Evolutionary conservation across 306 rosid genomes (phyloP).

Genomic region (Begonia fuchsioides): DNA sequence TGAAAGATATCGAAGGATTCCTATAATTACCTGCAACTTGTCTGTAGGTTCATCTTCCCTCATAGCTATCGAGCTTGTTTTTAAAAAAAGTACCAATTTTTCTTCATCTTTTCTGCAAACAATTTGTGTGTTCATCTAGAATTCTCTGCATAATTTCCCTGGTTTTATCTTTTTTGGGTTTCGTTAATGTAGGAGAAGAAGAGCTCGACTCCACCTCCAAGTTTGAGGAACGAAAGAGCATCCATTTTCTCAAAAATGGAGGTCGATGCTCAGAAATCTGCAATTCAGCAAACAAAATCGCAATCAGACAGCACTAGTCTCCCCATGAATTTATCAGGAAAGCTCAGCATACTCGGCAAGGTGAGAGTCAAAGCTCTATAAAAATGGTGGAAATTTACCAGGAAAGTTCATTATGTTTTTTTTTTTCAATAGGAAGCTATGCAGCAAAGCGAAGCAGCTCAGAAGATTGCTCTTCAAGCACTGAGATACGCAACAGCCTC

Average conservation of each 20-base stretch:
- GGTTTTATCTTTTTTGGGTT: neutral
- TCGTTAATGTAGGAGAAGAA: constrained; percentile 40
- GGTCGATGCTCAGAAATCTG: constrained; percentile 33
- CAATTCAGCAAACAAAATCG: constrained; percentile 18
- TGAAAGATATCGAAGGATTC: constrained; percentile 44
- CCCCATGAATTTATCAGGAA: constrained; percentile 65
- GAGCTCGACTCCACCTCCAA: constrained; percentile 73
- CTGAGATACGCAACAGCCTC: constrained; percentile 82
- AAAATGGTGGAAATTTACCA: no score
- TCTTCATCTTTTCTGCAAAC: no score
- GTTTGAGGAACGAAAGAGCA: constrained; percentile 36
- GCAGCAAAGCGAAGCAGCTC: constrained; percentile 80
- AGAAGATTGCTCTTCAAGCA: constrained; percentile 84
- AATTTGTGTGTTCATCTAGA: no score
- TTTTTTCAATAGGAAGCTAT: constrained; percentile 56
- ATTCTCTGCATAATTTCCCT: neutral
- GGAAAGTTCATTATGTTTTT: no score
- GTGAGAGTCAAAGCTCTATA: constrained; percentile 13
- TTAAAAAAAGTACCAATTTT: no score
- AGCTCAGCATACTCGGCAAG: constrained; percentile 55
- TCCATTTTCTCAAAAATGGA: constrained; percentile 18
- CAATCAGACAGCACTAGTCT: constrained; percentile 31
- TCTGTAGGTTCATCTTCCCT: constrained; percentile 81
- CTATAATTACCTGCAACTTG: constrained; percentile 57
- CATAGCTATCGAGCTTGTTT: neutral